A percentile compares a stretch with the other conserved stretches of the same genome.
These are phyloP conservation scores for Cyanodermella asteris DNA, from an alignment of 2,329 filamentous ascomycete genomes.

Conservation along the genomic window DNA sequence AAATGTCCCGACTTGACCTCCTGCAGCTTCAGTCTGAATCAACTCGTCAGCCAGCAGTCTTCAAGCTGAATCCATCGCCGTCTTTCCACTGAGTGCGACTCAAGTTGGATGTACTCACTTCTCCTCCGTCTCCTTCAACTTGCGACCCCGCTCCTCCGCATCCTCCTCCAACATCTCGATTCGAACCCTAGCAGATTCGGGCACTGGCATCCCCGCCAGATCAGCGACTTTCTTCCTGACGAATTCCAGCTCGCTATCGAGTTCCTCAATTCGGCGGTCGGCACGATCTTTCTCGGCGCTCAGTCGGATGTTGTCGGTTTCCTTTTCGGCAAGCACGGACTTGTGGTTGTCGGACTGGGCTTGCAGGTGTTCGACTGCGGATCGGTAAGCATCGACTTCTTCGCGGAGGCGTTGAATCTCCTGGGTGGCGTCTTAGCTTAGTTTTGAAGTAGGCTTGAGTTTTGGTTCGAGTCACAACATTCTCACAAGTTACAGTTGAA, in stretches of 20 bases:
- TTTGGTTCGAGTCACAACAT: no score
- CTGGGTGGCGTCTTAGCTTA: constrained; percentile 27
- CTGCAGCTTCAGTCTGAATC: constrained; percentile 88
- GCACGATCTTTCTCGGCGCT: constrained; percentile 87
- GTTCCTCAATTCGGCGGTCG: constrained; percentile 78
- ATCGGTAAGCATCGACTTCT: constrained; percentile 68
- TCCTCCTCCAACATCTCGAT: constrained; percentile 96
- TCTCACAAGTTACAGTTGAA: no score
- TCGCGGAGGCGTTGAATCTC: constrained; percentile 89
- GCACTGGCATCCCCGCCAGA: constrained; percentile 68
- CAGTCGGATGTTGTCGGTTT: constrained; percentile 93
- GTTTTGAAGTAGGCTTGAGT: no score
- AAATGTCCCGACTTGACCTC: constrained; percentile 98
- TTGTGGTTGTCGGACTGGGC: constrained; percentile 71
- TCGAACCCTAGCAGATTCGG: no score
- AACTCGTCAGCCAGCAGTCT: no score
- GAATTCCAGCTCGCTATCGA: constrained; percentile 64
- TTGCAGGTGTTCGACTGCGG: constrained; percentile 73
- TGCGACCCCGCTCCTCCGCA: constrained; percentile 90
- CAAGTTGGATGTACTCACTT: constrained; percentile 74
- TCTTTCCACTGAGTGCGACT: no score
- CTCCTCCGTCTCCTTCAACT: constrained; percentile 88
- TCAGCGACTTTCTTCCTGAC: constrained; percentile 71
- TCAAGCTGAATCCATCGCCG: no score
- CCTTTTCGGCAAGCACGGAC: constrained; percentile 87